A percentile compares a stretch with the other conserved stretches of the same genome.
Evolutionary conservation across 2,329 filamentous ascomycete genomes (phyloP).

Genomic region (Xylariaceae sp.): DNA sequence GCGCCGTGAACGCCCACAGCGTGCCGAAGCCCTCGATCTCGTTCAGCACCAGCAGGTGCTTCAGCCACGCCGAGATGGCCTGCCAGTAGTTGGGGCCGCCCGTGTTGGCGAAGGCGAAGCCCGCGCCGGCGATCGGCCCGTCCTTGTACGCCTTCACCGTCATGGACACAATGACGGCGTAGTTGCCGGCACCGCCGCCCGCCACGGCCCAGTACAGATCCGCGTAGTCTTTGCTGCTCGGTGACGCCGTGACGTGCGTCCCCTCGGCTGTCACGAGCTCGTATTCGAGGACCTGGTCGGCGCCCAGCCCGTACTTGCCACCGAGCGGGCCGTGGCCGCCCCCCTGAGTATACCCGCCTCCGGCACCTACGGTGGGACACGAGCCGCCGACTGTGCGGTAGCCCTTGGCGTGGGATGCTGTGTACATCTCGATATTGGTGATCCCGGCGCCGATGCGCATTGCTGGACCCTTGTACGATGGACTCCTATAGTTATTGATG

Average conservation of each 20-base stretch:
- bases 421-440: slow-evolving; percentile 7
- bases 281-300: slow-evolving; percentile 62
- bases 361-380: slow-evolving; percentile 12
- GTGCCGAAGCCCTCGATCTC: neutral
- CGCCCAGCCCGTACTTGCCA: slow-evolving; percentile 59
- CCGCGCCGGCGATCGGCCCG: slow-evolving; percentile 6
- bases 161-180: slow-evolving; percentile 3
- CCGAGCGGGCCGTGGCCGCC: slow-evolving; percentile 62
- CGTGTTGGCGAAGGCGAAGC: slow-evolving; percentile 1
- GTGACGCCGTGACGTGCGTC: slow-evolving; percentile 52
- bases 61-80: neutral
- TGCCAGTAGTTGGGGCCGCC: neutral
- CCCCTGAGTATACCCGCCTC: slow-evolving; percentile 41
- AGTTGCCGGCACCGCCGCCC: slow-evolving; percentile 19
- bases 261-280: slow-evolving; percentile 60
- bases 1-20: neutral
- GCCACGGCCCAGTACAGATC: slow-evolving; percentile 18
- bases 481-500: neutral
- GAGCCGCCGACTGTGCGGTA: slow-evolving; percentile 9
- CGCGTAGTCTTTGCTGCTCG: slow-evolving; percentile 10
- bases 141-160: slow-evolving; percentile 5
- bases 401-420: neutral
- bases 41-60: neutral
- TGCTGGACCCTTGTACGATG: neutral
- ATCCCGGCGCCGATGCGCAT: slow-evolving; percentile 13